Base-by-base conservation (phyloP, 768 basidiomycete species). In the Gloeopeniophorella convolvens region DNA sequence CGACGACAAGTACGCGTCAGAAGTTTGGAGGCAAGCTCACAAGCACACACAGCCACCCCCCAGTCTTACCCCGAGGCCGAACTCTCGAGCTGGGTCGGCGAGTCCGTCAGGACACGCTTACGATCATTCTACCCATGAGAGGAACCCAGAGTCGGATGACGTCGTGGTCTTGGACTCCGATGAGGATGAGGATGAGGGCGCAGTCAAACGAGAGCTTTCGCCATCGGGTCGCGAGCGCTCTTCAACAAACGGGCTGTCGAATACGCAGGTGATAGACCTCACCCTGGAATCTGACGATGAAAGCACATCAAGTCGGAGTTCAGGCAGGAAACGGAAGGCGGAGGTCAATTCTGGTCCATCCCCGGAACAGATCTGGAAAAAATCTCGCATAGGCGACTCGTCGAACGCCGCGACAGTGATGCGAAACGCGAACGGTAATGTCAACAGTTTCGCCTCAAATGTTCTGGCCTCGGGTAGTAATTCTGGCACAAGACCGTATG, bases 231-330 rank as follows among this genome's bases (percentile, higher is more conserved):
- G 73, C 51, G 34, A 45, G 28, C 42, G 16, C 28, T 45, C 45
- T 36, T 39, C 46, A 34, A 50, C 35, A 43, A 49, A 30, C 35
- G 53, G 35, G 45, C 42, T 39, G 7, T 28, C 39, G n/a, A 55
- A 55, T 12, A 53, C 51, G 39, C 63, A 79, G 56, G 82, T 94
- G 36, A 93, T 94, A 56, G 92, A 95, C 63, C 69, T 95, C 51
- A 93, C 92, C 3, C 69, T 83, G 53, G 87, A 89, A 60, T 80
- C 80, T 20, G 85, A 89, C 49, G 85, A 87, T 11, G 90, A 92
- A 18, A 77, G 73, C 16, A 46, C 46, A 24, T 54, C 65, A 12
- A 58, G 48, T 10, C 67, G 61, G n/a, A 65, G 68, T 51, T 47
- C 63, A 9, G 76, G 70, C 57, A 85, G 85, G 60, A 77, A 85